Base-by-base conservation (phyloP, 306 rosid genomes). In the Sphenostylis stenocarpa region DNA sequence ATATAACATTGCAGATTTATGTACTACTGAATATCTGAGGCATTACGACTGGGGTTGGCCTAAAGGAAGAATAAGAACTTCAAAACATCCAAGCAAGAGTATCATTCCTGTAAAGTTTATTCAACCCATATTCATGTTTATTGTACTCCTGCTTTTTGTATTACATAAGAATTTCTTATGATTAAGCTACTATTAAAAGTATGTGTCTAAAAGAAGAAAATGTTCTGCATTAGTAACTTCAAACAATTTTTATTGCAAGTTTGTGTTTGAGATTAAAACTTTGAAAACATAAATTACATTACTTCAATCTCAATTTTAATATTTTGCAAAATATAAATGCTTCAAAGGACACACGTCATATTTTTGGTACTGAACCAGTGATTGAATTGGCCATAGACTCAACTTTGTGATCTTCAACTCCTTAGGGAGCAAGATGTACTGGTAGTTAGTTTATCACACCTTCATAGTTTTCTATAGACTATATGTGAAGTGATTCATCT, bases 1-100 rank as follows among this genome's bases (percentile, higher is more conserved):
- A 77, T 8, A 66, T 53, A 39, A 39, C 65, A 53, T 53, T 39
- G 57, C 75, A 39, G 62, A 52, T 65, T 76, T 41, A 38, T 23
- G 44, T 16, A 57, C 56, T 10, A 58, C 66, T 76, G 43, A 64
- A 34, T 4, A 20, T 65, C 49, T 64, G 17, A 19, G 47, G 24
- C 66, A 33, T 44, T 34, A n/a, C 45, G 3, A 6, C 67, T 33
- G 3, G 4, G 55, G 43, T 15, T 55, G 53, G 55, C 17, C 55
- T 8, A 55, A 15, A 55, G 17, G 39, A 38, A 56, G 55, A 56
- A 55, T 21, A 15, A 39, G 21, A 7, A 70, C 21, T 70, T 33
- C 5, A 70, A 70, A 70, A 53, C 67, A 39, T 58, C 28, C 52
- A n/a, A 21, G 16, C 69, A 34, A 63, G 19, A 16, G 67, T n/a